These are phyloP conservation scores for Cercis canadensis DNA, from an alignment of 306 rosid genomes.

Conservation along the genomic window DNA sequence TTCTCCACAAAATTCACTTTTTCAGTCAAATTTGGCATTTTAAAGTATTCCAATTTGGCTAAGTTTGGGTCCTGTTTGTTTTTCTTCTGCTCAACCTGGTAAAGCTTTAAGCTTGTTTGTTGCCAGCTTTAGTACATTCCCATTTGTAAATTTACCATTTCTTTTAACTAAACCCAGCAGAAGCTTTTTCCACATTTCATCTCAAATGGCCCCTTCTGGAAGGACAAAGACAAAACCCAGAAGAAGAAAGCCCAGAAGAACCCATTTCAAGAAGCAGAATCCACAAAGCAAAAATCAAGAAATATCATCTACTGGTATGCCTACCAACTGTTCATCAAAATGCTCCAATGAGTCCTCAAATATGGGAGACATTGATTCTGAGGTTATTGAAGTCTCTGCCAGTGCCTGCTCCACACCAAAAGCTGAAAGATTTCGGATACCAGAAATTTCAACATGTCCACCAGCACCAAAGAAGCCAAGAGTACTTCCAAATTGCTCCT, in stretches of 20 bases:
- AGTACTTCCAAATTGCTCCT: constrained; percentile 58
- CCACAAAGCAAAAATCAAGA: constrained; percentile 31
- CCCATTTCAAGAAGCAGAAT: constrained; percentile 42
- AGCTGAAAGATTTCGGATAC: constrained; percentile 76
- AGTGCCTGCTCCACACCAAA: constrained; percentile 81
- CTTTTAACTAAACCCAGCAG: constrained; percentile 23
- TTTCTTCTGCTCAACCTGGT: constrained; percentile 12
- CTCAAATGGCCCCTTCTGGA: constrained; percentile 65
- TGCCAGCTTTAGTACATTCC: constrained; percentile 42
- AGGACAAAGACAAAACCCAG: constrained; percentile 32
- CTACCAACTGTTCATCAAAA: constrained; percentile 42
- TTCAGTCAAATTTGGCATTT: constrained; percentile 54
- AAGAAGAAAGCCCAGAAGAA: constrained; percentile 41
- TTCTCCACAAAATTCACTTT: constrained; percentile 44
- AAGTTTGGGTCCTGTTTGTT: constrained; percentile 30
- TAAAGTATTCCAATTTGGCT: background rate
- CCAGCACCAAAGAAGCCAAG: constrained; percentile 91
- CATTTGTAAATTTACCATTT: constrained; percentile 17
- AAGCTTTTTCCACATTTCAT: constrained; percentile 29
- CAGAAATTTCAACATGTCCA: constrained; percentile 78
- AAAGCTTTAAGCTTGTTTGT: constrained; percentile 38
- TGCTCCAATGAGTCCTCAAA: constrained; percentile 42
- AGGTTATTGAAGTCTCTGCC: constrained; percentile 44
- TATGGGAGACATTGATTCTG: constrained; percentile 38
- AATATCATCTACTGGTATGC: constrained; percentile 10